A percentile compares a stretch with the other conserved stretches of the same genome.
Evolutionary conservation across 495 filamentous ascomycete genomes (phyloP).

Genomic region (Annulohypoxylon stygium): DNA sequence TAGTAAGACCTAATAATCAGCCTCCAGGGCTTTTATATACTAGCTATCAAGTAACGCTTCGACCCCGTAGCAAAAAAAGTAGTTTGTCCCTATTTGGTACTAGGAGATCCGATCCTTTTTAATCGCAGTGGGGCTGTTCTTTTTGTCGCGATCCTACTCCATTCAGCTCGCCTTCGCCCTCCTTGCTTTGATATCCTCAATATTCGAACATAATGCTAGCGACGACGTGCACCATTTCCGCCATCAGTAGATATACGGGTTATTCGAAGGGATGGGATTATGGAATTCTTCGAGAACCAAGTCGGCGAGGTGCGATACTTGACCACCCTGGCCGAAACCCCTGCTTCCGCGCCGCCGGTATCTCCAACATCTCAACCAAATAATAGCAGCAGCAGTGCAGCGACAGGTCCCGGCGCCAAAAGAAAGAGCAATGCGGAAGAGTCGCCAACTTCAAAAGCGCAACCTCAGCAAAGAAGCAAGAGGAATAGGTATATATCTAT

Average conservation of each 20-base stretch:
- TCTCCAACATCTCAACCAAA: conserved; percentile 49
- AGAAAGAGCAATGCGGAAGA: conserved; percentile 58
- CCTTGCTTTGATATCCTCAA: background rate
- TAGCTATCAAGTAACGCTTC: conserved; percentile 11
- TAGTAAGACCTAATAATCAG: conserved; percentile 7
- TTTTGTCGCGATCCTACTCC: conserved; percentile 23
- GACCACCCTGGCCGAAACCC: conserved; percentile 46
- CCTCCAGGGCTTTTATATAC: no score
- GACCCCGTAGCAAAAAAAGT: conserved; percentile 21
- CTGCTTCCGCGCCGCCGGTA: conserved; percentile 41
- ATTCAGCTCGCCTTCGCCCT: conserved; percentile 17
- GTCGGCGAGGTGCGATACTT: conserved; percentile 68
- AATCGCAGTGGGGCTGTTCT: conserved; percentile 14
- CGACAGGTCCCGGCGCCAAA: conserved; percentile 52
- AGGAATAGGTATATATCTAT: conserved; percentile 87
- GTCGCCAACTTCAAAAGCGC: conserved; percentile 49
- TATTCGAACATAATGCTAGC: conserved; percentile 31
- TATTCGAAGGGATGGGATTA: conserved; percentile 48
- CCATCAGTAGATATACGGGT: conserved; percentile 18
- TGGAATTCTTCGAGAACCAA: conserved; percentile 69
- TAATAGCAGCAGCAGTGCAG: conserved; percentile 27
- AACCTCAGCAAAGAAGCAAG: conserved; percentile 69
- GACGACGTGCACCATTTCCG: background rate
- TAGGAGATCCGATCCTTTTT: conserved; percentile 27
- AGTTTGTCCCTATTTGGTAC: conserved; percentile 34